Percentiles rank a stretch among this genome's conserved stretches.
These are phyloP conservation scores for Eucalyptus polybractea DNA, from an alignment of 345 rosid species.

Conservation along the genomic window DNA sequence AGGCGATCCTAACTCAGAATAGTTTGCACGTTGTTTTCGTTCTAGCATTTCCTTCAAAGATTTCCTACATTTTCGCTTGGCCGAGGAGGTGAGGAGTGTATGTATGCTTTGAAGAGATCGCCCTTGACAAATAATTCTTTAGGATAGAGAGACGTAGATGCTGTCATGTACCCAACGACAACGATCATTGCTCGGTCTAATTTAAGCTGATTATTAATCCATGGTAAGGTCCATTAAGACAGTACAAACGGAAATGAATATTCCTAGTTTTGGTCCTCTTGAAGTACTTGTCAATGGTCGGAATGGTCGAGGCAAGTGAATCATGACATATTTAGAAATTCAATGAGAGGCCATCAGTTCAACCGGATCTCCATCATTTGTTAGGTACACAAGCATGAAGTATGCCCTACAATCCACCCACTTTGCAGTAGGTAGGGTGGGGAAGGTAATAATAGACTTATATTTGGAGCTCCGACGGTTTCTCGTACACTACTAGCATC, in stretches of 20 bases:
- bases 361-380: neutral
- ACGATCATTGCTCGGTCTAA: neutral
- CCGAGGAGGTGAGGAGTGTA: neutral
- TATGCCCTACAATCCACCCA: neutral
- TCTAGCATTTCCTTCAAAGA: neutral
- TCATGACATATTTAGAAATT: neutral
- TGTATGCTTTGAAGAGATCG: neutral
- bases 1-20: accelerated
- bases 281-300: neutral
- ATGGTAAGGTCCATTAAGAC: neutral
- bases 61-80: neutral
- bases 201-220: neutral
- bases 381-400: neutral
- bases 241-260: neutral
- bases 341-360: neutral
- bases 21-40: neutral
- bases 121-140: neutral
- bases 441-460: neutral
- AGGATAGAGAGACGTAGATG: neutral
- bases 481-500: neutral
- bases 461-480: neutral
- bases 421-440: neutral
- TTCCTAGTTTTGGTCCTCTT: neutral
- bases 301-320: neutral
- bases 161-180: neutral